Percentiles rank a stretch among this genome's conserved stretches.
These are phyloP conservation scores for Irpex sp. DNA, from an alignment of 1,284 basidiomycete genomes.

Conservation along the genomic window DNA sequence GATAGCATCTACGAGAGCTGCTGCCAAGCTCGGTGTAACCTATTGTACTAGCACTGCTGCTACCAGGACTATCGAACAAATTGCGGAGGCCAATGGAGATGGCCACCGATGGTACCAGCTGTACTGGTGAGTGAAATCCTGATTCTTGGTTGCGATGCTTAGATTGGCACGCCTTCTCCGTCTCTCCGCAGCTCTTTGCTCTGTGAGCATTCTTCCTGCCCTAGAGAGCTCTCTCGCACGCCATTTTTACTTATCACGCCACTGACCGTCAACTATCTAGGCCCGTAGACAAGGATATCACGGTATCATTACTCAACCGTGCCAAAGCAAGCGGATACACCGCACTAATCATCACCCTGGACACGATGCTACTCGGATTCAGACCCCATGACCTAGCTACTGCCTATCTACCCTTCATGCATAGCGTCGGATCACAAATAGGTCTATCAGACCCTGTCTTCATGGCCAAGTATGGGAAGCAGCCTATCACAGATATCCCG, in stretches of 20 bases:
- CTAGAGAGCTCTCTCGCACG: not conserved
- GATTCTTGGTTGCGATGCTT: too few relatives aligned
- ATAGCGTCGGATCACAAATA: conserved; percentile 55
- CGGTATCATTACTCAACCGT: conserved; percentile 58
- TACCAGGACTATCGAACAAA: conserved; percentile 67
- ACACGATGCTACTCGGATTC: conserved; percentile 66
- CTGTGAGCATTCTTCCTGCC: too few relatives aligned
- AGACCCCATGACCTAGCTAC: conserved; percentile 59
- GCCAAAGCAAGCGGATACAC: conserved; percentile 64
- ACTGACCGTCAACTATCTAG: conserved; percentile 21
- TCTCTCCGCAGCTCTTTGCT: too few relatives aligned
- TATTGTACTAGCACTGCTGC: conserved; percentile 73
- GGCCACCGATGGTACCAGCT: conserved; percentile 77
- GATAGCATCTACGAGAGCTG: conserved; percentile 64
- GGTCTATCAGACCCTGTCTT: conserved; percentile 69
- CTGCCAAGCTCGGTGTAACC: conserved; percentile 58
- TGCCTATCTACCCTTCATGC: conserved; percentile 57
- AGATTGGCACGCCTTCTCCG: too few relatives aligned
- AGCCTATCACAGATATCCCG: conserved; percentile 39
- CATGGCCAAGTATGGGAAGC: conserved; percentile 47
- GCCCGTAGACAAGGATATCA: conserved; percentile 60
- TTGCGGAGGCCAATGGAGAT: conserved; percentile 61
- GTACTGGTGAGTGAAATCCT: conserved; percentile 52
- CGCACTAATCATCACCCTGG: conserved; percentile 67
- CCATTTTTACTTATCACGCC: not conserved